Evolutionary conservation across 495 filamentous ascomycete genomes (phyloP).

Genomic region (Xylaria curta): DNA sequence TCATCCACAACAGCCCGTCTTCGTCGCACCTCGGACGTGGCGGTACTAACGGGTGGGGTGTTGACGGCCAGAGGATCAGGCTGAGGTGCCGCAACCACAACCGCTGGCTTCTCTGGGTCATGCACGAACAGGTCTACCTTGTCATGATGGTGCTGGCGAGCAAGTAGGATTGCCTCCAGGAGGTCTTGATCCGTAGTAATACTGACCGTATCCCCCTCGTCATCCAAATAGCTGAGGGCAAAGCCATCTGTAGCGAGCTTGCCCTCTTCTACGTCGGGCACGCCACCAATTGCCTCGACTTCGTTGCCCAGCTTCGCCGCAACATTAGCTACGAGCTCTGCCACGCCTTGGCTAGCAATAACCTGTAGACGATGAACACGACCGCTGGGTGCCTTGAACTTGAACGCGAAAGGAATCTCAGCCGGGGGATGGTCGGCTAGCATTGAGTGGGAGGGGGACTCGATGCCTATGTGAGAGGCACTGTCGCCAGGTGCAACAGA

Average conservation of each 20-base stretch:
- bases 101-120: constrained; percentile 84
- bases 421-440: constrained; percentile 62
- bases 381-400: constrained; percentile 98
- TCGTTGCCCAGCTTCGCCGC: constrained; percentile 88
- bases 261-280: constrained; percentile 76
- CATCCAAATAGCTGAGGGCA: constrained; percentile 94
- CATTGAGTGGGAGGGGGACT: constrained; percentile 71
- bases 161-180: constrained; percentile 84
- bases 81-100: constrained; percentile 70
- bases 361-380: constrained; percentile 93
- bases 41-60: constrained; percentile 56
- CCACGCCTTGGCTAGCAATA: constrained; percentile 77
- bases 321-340: constrained; percentile 79
- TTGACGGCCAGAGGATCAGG: constrained; percentile 56
- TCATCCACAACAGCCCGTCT: constrained; percentile 52
- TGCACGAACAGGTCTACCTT: constrained; percentile 99
- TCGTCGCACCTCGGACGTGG: constrained; percentile 64
- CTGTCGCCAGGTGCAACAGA: constrained; percentile 92
- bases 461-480: constrained; percentile 86
- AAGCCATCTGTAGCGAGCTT: constrained; percentile 81
- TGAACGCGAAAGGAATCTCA: constrained; percentile 90
- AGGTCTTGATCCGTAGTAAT: constrained; percentile 96
- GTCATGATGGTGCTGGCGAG: constrained; percentile 75
- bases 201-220: constrained; percentile 96
- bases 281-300: constrained; percentile 83